Conservation (phyloP, 108 stramenopile species). For the Cafeteria roenbergensis region DNA sequence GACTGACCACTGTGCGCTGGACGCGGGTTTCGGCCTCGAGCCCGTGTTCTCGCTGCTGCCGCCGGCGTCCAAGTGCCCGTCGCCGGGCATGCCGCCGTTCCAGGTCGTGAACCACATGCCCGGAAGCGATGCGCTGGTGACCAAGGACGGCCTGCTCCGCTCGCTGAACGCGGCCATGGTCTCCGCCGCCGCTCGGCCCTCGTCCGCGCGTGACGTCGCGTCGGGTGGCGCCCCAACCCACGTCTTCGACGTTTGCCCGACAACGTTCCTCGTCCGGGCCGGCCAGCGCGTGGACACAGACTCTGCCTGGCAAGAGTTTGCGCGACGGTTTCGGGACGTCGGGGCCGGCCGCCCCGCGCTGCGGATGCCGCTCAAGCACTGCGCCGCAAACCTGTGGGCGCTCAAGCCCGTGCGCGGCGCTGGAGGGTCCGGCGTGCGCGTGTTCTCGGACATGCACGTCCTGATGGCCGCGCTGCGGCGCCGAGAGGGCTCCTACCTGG, state of each 20-base stretch:
- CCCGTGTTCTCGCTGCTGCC: background rate
- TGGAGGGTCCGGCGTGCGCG: background rate
- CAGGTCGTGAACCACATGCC: conserved; percentile 6
- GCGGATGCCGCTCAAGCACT: conserved; percentile 1
- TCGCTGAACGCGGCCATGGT: background rate
- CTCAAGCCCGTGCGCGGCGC: conserved; percentile 1
- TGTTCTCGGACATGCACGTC: background rate
- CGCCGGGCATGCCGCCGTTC: background rate
- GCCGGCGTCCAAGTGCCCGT: background rate
- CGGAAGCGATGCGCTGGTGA: background rate
- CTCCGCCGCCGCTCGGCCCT: background rate
- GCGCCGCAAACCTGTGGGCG: background rate
- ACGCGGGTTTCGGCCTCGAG: background rate
- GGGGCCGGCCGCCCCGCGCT: background rate
- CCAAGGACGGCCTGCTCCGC: background rate
- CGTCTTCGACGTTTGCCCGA: conserved; percentile 8
- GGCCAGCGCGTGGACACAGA: background rate
- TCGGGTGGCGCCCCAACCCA: background rate
- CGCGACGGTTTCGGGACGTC: background rate
- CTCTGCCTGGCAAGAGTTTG: background rate
- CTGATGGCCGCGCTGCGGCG: background rate
- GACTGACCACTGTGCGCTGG: background rate
- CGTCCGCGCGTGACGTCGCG: background rate
- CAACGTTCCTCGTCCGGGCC: background rate
- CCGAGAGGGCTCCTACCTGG: background rate